phyloP scores from a whole-genome alignment of 2,329 filamentous ascomycete species.

The Mycosphaerella arachidis region DNA sequence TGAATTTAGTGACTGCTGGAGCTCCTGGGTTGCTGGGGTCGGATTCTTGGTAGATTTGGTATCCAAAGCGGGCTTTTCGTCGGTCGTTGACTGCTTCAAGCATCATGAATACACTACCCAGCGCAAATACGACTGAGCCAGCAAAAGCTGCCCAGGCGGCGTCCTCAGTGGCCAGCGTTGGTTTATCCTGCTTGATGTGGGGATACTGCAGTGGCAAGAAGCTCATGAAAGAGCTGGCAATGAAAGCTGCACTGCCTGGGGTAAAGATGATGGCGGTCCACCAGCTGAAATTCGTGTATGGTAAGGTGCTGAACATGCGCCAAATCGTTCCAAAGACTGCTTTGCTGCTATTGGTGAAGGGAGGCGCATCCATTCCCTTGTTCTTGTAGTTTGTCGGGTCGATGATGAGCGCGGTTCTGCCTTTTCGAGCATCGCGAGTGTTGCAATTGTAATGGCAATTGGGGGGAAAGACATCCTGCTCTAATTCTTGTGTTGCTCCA shows the following conservation, averaged over 20 bases:
- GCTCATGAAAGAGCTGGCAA: constrained; percentile 57
- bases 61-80: constrained; percentile 61
- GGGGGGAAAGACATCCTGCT: no score
- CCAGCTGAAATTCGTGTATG: constrained; percentile 4
- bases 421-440: background rate
- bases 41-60: constrained; percentile 54
- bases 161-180: background rate
- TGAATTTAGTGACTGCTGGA: no score
- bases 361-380: background rate
- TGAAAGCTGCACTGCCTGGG: constrained; percentile 41
- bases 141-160: background rate
- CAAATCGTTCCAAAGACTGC: background rate
- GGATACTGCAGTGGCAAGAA: constrained; percentile 51
- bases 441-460: no score
- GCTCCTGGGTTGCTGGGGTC: background rate
- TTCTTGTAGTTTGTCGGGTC: background rate
- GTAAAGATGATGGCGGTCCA: constrained; percentile 52
- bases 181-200: constrained; percentile 25
- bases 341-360: background rate
- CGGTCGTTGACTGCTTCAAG: constrained; percentile 65
- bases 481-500: background rate
- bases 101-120: constrained; percentile 51
- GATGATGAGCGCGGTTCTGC: background rate
- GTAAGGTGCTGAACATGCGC: constrained; percentile 44
- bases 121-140: constrained; percentile 49